These are phyloP conservation scores for Sporopachydermia lactativora DNA, from an alignment of 805 yeast genomes.

Conservation along the genomic window DNA sequence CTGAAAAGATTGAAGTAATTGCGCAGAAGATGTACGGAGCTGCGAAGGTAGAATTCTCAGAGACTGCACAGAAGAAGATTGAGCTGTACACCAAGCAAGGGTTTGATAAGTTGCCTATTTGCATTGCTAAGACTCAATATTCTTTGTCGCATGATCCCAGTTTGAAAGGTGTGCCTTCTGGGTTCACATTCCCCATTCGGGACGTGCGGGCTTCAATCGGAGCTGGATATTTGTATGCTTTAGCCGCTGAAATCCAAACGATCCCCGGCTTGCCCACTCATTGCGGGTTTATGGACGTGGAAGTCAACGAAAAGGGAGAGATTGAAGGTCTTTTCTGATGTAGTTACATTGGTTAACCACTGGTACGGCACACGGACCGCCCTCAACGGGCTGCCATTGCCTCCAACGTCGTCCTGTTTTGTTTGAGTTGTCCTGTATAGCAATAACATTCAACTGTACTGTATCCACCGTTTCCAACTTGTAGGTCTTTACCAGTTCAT, in stretches of 20 bases:
- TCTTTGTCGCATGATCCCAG: constrained; percentile 88
- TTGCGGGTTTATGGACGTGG: constrained; percentile 95
- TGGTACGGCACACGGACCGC: no score
- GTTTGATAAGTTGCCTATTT: constrained; percentile 79
- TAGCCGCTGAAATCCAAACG: constrained; percentile 94
- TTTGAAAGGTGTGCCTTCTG: constrained; percentile 90
- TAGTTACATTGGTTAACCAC: no score
- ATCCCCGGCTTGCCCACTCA: constrained; percentile 96
- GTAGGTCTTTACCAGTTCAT: no score
- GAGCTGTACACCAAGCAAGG: constrained; percentile 78
- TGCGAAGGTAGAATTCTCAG: constrained; percentile 63
- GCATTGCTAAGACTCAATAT: constrained; percentile 97
- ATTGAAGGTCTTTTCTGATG: constrained; percentile 78
- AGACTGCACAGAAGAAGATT: constrained; percentile 69
- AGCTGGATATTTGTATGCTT: constrained; percentile 91
- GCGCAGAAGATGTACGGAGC: constrained; percentile 93
- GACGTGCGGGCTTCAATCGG: constrained; percentile 92
- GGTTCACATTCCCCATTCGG: constrained; percentile 85
- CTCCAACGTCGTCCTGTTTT: no score
- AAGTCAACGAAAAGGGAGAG: constrained; percentile 78
- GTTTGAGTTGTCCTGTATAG: no score
- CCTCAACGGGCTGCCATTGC: no score
- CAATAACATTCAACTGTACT: no score
- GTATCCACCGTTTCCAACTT: no score
- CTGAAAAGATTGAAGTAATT: constrained; percentile 63